phyloP scores from a whole-genome alignment of 2,329 filamentous ascomycete genomes.

The Hypoxylon sp. region DNA sequence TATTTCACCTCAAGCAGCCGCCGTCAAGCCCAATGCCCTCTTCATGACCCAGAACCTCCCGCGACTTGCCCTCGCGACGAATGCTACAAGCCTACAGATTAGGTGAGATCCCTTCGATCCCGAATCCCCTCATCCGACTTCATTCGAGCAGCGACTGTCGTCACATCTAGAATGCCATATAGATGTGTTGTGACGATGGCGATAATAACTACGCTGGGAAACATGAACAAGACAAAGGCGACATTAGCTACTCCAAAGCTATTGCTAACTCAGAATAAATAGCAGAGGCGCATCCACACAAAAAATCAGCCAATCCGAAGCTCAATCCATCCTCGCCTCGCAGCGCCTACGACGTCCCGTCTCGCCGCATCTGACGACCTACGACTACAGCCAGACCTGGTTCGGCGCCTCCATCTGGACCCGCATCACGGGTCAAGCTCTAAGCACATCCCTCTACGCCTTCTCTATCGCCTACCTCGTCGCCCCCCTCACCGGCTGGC shows the following conservation, averaged over 20 bases:
- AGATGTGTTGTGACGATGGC: not conserved
- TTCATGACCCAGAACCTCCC: slow-evolving; percentile 66
- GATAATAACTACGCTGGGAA: not conserved
- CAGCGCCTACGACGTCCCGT: slow-evolving; percentile 88
- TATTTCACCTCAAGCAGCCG: slow-evolving; percentile 46
- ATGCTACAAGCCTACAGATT: slow-evolving; percentile 60
- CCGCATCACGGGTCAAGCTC: slow-evolving; percentile 83
- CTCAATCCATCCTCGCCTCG: slow-evolving; percentile 77
- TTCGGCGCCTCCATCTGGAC: slow-evolving; percentile 79
- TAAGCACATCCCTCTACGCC: slow-evolving; percentile 82
- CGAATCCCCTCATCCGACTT: not conserved
- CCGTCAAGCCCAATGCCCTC: slow-evolving; percentile 62
- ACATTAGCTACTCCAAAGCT: not conserved
- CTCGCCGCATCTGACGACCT: slow-evolving; percentile 87
- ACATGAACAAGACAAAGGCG: not conserved
- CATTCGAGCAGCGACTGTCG: not conserved
- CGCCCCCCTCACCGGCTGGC: slow-evolving; percentile 79
- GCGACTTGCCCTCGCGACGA: slow-evolving; percentile 62
- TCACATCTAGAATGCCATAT: not conserved
- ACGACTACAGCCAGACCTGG: slow-evolving; percentile 89
- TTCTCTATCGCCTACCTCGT: slow-evolving; percentile 86
- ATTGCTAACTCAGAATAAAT: slow-evolving; percentile 44
- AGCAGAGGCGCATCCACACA: slow-evolving; percentile 70
- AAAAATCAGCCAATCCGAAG: slow-evolving; percentile 69
- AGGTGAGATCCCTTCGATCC: slow-evolving; percentile 58